phyloP scores from a whole-genome alignment of 2,329 filamentous ascomycete genomes.

The Zasmidium angulare region DNA sequence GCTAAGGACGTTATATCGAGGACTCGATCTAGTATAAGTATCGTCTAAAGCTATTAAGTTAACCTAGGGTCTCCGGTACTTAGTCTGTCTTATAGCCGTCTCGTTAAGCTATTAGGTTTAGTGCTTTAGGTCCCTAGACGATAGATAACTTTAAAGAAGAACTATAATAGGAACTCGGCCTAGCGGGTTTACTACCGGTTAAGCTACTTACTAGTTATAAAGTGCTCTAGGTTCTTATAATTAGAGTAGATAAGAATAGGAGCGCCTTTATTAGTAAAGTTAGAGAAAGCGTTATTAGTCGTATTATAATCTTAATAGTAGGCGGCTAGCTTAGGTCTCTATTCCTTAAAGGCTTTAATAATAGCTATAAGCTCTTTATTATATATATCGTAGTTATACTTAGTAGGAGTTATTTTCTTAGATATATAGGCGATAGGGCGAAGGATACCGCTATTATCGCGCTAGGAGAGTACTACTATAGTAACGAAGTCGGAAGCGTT shows the following conservation, averaged over 20 bases:
- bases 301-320: conserved; percentile 25
- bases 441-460: neutral
- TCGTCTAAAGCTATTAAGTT: neutral
- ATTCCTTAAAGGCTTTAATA: too few relatives aligned
- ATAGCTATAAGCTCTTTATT: too few relatives aligned
- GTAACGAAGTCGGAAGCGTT: too few relatives aligned
- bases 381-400: too few relatives aligned
- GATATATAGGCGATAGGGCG: neutral
- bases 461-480: neutral
- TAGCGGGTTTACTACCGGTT: too few relatives aligned
- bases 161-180: too few relatives aligned
- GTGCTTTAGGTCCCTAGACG: too few relatives aligned
- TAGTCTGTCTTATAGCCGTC: neutral
- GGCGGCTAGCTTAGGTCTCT: conserved; percentile 29
- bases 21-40: too few relatives aligned
- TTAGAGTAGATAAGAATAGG: conserved; percentile 1
- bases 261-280: neutral
- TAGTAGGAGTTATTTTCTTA: too few relatives aligned
- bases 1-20: neutral
- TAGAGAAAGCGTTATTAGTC: neutral
- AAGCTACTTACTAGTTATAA: too few relatives aligned
- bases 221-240: conserved; percentile 5
- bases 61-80: neutral
- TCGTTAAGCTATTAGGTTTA: neutral
- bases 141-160: too few relatives aligned